Evolutionary conservation across 768 basidiomycete species (phyloP).

Genomic region (Leucocoprinus birnbaumii): DNA sequence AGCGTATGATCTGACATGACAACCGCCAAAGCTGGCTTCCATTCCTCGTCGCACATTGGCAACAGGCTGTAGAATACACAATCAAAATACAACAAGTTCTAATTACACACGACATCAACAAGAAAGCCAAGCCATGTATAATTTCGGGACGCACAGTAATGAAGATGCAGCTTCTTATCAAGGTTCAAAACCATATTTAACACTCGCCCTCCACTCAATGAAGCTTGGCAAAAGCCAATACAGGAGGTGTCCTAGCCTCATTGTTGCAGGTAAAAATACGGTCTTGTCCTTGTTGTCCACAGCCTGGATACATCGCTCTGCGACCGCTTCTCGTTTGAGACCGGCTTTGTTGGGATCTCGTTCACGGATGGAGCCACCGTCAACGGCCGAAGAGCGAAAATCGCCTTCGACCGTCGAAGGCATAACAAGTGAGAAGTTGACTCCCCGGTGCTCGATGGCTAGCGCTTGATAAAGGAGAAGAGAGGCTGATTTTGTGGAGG

Average conservation of each 20-base stretch:
- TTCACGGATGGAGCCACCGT: constrained; percentile 45
- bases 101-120: too few relatives aligned
- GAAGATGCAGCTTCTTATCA: background rate
- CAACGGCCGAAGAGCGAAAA: constrained; percentile 80
- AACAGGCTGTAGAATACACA: too few relatives aligned
- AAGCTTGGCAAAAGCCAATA: constrained; percentile 65
- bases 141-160: background rate
- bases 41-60: too few relatives aligned
- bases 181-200: constrained; percentile 58
- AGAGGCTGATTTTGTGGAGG: constrained; percentile 79
- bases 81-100: too few relatives aligned
- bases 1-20: too few relatives aligned
- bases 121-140: too few relatives aligned
- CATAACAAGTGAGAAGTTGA: constrained; percentile 59
- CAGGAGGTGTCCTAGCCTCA: constrained; percentile 46
- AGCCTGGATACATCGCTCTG: constrained; percentile 53
- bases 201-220: constrained; percentile 54
- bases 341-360: constrained; percentile 55
- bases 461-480: constrained; percentile 76
- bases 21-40: too few relatives aligned
- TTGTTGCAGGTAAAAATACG: constrained; percentile 54
- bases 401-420: constrained; percentile 74
- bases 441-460: constrained; percentile 72
- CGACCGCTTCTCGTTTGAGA: constrained; percentile 59
- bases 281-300: constrained; percentile 55